phyloP scores from a whole-genome alignment of 352 stramenopile genomes.

The Hyaloperonospora arabidopsidis region DNA sequence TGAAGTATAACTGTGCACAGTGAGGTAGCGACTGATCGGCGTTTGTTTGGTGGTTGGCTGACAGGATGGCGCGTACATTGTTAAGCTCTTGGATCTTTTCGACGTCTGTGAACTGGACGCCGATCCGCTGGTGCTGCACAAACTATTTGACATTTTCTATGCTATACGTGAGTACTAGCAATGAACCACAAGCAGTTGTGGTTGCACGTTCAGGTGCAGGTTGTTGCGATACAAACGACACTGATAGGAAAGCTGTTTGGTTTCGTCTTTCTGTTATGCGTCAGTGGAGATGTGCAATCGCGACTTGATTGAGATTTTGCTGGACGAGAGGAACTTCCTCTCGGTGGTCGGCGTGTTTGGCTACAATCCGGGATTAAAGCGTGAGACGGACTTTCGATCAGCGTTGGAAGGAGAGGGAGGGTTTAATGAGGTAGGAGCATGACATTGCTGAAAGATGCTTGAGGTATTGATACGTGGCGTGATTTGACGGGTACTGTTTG shows the following conservation, averaged over 20 bases:
- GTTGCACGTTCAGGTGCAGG: no score
- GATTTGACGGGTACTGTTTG: neutral
- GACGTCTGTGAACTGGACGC: constrained; percentile 60
- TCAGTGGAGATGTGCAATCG: constrained; percentile 73
- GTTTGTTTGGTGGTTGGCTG: constrained; percentile 1
- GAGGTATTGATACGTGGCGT: no score
- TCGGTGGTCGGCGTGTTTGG: constrained; percentile 76
- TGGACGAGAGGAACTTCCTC: constrained; percentile 72
- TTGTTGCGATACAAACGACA: no score
- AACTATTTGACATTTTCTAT: constrained; percentile 74
- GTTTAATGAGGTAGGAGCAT: constrained; percentile 52
- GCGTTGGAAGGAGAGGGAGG: constrained; percentile 48
- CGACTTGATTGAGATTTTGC: constrained; percentile 52
- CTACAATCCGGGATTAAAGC: constrained; percentile 68
- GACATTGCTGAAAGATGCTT: no score
- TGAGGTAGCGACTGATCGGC: neutral
- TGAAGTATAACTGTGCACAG: no score
- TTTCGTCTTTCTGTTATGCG: no score
- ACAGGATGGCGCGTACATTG: constrained; percentile 62
- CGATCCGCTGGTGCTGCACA: constrained; percentile 50
- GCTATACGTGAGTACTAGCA: constrained; percentile 33
- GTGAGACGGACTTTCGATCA: constrained; percentile 66
- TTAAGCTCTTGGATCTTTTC: constrained; percentile 69
- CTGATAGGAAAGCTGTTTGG: no score
- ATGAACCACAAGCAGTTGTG: no score